Conservation (phyloP, 1,284 basidiomycete species). For the Apiotrichum gracile region DNA sequence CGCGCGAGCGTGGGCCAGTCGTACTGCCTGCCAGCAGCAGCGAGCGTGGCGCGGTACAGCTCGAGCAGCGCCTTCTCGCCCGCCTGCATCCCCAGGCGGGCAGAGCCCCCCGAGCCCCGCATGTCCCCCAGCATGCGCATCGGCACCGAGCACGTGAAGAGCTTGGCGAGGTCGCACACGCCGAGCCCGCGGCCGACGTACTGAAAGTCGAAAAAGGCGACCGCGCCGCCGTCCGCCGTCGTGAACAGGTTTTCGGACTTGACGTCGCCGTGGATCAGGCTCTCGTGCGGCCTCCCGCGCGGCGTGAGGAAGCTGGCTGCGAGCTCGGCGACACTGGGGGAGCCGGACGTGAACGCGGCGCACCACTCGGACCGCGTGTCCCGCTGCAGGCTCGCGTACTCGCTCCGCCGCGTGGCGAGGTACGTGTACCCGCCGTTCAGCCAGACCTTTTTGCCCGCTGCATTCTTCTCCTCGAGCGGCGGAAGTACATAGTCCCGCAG, state of each 20-base stretch:
- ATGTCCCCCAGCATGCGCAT: background rate
- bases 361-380: constrained; percentile 8
- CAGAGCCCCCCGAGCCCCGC: background rate
- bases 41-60: constrained; percentile 3
- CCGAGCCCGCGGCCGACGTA: constrained; percentile 17
- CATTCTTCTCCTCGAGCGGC: background rate
- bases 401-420: constrained; percentile 14
- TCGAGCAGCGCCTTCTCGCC: constrained; percentile 8
- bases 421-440: constrained; percentile 20
- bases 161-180: constrained; percentile 18
- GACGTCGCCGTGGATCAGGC: constrained; percentile 16
- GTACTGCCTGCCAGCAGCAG: background rate
- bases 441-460: constrained; percentile 2
- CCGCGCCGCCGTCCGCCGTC: background rate
- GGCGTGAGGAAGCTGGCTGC: constrained; percentile 7
- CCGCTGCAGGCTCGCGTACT: constrained; percentile 1
- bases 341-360: background rate
- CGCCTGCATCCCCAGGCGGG: constrained; percentile 1
- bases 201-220: constrained; percentile 19
- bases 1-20: constrained; percentile 9
- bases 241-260: constrained; percentile 18
- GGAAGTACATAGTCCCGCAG: background rate
- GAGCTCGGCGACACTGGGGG: background rate
- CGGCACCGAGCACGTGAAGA: constrained; percentile 16
- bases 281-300: constrained; percentile 2